Evolutionary conservation across 2,329 filamentous ascomycete genomes (phyloP), one percentile per base, ranked within the genome.

Genomic region (Esteya vermicola): DNA sequence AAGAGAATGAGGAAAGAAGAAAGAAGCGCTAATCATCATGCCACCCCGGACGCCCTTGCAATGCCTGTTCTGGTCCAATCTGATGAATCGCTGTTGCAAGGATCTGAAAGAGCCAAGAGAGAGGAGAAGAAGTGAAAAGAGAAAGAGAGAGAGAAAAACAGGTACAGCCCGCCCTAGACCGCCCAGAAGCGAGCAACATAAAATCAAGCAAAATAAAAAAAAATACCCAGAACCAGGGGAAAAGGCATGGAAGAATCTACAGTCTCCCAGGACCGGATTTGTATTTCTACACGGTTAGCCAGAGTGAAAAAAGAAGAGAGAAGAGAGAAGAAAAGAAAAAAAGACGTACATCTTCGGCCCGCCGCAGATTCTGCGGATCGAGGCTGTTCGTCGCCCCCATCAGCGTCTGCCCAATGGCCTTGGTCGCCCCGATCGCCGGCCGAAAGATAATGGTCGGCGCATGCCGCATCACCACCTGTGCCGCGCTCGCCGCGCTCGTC

Each of bases 401-500:
- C 43, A 98, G 64, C 28, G 89, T 85, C 63, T 93, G 84, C 9
- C 86, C 85, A 37, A 94, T 78, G 0, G 81, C 89, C 58, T 89
- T 89, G 27, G 81, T 85, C 8, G 86, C 85, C 1, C 89, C 93
- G 51, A 96, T 85, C 4, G 86, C 85, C 8, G 91, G 91, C 41
- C 88, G 68, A 49, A 98, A 75, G 38, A 98, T 81, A 18, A 96
- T 85, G 0, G 88, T 95, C n/a, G 91, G 91, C 23, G 88, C 86
- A 50, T 84, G 75, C 56, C 73, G 80, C 45, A 80, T 69, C 16
- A 98, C 77, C 2, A 81, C 88, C 52, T 67, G 77, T 13, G 85
- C 85, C 1, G 83, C 85, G 2, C 84, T 85, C 32, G 78, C 75
- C 1, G 89, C 88, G 43, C 76, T 86, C 19, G 77, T 74, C 51